Base-by-base conservation (phyloP, 1,139 yeast species). In the Yamadazyma diddensiae region DNA sequence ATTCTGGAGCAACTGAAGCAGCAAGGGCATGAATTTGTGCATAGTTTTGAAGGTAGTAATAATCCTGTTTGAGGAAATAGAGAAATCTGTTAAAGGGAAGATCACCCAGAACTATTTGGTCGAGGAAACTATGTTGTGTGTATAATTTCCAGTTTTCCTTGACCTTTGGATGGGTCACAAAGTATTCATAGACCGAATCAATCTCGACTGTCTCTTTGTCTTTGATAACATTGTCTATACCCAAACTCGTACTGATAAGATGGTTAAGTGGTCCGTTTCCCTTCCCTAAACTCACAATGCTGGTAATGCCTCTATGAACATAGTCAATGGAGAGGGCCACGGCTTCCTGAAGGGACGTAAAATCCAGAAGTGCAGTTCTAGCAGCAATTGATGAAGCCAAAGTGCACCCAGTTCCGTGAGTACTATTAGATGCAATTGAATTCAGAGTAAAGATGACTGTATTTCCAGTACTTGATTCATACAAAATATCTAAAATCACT, bases 321-420 rank as follows among this genome's bases (percentile, higher is more conserved):
- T 75, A 88, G 40, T 73, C 73, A 34, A 85, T 73, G 0, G 82
- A 74, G 15, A 71, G 59, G 6, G 66, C 65, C 6, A 84, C 70
- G 0, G 95, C 65, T 3, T 65, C 67, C 2, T 49, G 43, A 8
- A 84, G 47, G 11, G 15, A 6, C 0, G 62, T 24, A 21, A 49
- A 42, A 0, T 78, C 79, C 6, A 15, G 15, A 26, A 63, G 65
- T 2, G 95, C 90, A 29, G 86, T 46, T 45, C 83, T 79, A 1
- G 94, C 78, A 0, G 94, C 82, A 45, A 88, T 81, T 1, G 95
- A 72, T 1, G 95, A 80, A 0, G 95, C 79, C 31, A 88, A 63
- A 0, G 96, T 84, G 55, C 97, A 88, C 0, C 97, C 97, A 2
- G 96, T 86, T 7, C 97, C 97, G 53, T 88, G 97, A 1, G 88